These are phyloP conservation scores for Bolboschoenoplectus hybrid DNA, from an alignment of 202 grass and related monocot genomes.

Conservation along the genomic window DNA sequence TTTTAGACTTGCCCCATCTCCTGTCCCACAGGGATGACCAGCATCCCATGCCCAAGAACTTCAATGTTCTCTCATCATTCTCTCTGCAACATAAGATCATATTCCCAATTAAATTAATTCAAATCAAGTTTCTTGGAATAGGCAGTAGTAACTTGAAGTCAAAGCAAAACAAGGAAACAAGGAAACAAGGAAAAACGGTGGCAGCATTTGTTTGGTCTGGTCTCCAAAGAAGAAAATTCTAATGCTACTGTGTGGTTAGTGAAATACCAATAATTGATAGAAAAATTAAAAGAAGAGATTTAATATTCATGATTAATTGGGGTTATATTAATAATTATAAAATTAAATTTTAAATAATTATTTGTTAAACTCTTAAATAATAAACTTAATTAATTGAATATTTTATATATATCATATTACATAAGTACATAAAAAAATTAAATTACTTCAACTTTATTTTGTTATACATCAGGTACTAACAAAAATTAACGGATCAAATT, in stretches of 20 bases:
- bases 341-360: no score
- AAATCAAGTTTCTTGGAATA: not conserved
- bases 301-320: no score
- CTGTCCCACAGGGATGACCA: slow-evolving; percentile 68
- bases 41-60: slow-evolving; percentile 46
- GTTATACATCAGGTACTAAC: no score
- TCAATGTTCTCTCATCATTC: slow-evolving; percentile 55
- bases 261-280: no score
- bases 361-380: no score
- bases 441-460: no score
- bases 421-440: no score
- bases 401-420: no score
- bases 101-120: not conserved
- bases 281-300: no score
- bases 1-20: slow-evolving; percentile 59
- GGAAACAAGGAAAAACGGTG: not conserved
- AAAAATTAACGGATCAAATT: no score
- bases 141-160: not conserved
- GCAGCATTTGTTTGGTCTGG: slow-evolving; percentile 8
- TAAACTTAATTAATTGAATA: no score
- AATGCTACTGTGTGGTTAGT: not conserved
- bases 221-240: slow-evolving; percentile 6
- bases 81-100: slow-evolving; percentile 52
- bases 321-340: no score
- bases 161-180: slow-evolving; percentile 21